Conservation (phyloP, 495 filamentous ascomycete genomes). For the Jackrogersella minutella region DNA sequence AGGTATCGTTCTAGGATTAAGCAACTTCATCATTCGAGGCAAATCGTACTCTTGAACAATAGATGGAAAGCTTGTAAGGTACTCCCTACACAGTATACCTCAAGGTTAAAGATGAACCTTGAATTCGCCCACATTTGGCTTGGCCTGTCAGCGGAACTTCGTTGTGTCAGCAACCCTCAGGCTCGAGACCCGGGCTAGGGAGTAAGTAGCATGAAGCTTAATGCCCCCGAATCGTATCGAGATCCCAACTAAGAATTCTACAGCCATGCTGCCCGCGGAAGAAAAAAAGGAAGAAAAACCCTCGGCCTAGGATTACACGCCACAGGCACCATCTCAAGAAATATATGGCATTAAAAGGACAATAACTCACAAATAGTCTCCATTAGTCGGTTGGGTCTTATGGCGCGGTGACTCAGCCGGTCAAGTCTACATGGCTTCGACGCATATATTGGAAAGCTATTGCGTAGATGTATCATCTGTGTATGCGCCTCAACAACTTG, state of each 20-base stretch:
- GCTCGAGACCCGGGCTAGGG: background rate
- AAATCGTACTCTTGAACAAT: too few relatives aligned
- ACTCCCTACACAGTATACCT: background rate
- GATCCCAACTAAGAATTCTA: background rate
- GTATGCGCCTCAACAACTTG: too few relatives aligned
- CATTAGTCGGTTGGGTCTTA: too few relatives aligned
- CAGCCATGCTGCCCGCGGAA: background rate
- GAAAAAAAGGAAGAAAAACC: too few relatives aligned
- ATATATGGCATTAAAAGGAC: background rate
- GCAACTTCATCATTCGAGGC: too few relatives aligned
- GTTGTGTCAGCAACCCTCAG: background rate
- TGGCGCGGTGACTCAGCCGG: too few relatives aligned
- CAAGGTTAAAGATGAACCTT: slow-evolving; percentile 12
- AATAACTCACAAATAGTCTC: background rate
- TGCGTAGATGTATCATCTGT: too few relatives aligned
- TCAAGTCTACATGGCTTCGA: too few relatives aligned
- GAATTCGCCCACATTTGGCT: background rate
- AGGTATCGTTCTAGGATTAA: too few relatives aligned
- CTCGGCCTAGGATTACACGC: background rate
- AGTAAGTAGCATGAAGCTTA: slow-evolving; percentile 11
- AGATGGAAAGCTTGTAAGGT: background rate
- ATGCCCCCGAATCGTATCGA: background rate
- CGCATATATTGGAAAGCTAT: background rate
- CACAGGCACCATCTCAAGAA: background rate
- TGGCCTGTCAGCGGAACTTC: background rate